Conservation (phyloP, 352 stramenopile species). For the Globisporangium cystogenes region DNA sequence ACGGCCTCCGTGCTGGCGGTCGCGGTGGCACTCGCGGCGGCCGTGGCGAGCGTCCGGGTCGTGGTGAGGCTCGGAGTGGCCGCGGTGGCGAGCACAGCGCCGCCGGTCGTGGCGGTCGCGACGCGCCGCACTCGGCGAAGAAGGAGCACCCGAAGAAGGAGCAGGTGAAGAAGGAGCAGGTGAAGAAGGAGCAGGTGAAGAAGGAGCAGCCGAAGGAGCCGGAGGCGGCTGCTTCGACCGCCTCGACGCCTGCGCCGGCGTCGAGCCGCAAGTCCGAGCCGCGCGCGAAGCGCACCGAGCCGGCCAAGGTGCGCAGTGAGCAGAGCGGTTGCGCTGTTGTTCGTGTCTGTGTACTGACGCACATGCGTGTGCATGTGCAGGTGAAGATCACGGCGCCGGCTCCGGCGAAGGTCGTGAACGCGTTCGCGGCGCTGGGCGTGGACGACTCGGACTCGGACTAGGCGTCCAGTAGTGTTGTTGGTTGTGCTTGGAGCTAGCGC, state of each 20-base stretch:
- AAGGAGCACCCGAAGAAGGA: background rate
- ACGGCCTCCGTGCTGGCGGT: conserved; percentile 12
- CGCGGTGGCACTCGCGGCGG: conserved; percentile 28
- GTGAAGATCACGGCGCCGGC: conserved; percentile 40
- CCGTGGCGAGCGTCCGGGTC: conserved; percentile 22
- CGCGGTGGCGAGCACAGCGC: conserved; percentile 15
- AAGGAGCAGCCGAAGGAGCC: conserved; percentile 17
- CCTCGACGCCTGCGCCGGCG: conserved; percentile 6
- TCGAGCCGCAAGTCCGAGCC: conserved; percentile 35
- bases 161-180: conserved; percentile 7
- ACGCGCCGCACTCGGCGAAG: background rate
- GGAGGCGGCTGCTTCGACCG: conserved; percentile 7
- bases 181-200: background rate
- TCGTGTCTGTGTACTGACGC: background rate
- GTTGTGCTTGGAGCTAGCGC: conserved; percentile 3
- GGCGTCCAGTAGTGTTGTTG: conserved; percentile 9
- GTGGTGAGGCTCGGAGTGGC: conserved; percentile 11
- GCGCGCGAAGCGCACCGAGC: conserved; percentile 40
- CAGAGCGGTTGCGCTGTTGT: background rate
- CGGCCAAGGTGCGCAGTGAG: conserved; percentile 21
- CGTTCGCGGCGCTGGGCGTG: conserved; percentile 36
- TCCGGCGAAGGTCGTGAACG: conserved; percentile 64
- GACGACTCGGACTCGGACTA: conserved; percentile 75
- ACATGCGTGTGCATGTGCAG: conserved; percentile 7
- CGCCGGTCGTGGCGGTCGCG: conserved; percentile 9